Base-by-base conservation (phyloP, 2,329 filamentous ascomycete species). In the Aureobasidium vineae region DNA sequence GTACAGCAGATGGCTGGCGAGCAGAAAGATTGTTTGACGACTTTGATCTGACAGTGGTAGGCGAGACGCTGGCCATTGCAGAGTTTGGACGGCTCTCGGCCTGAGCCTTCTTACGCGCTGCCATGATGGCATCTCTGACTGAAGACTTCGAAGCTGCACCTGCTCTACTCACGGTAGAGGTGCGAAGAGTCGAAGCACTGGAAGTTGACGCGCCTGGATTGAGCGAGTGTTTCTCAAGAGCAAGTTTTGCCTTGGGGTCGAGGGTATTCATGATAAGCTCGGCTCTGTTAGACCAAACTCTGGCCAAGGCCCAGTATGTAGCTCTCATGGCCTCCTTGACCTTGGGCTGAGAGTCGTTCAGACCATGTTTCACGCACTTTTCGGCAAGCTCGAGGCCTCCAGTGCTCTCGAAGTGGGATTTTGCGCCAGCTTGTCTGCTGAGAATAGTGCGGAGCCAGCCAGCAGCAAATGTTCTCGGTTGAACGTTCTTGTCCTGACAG, bases 401-500 rank as follows among this genome's bases (percentile, higher is more conserved):
- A 0, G 86, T 85, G 73, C 96, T 91, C 75, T 98, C 94, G 68
- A 98, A 83, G 47, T 92, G 88, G 69, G 81, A 85, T 79, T 92
- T 96, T 78, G 97, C 91, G 69, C 86, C 83, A 0, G 85, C 80
- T 75, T 96, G 90, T 72, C 91, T 91, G 71, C 84, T 88, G 45
- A 99, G 79, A 23, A 98, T 77, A 0, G 89, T 96, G 77, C 88
- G 90, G 36, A 98, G 79, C 95, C 95, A 99, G 8, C 85, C 88
- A 2, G 90, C 83, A 1, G 88, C 89, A 76, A 89, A 96, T 1
- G 86, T 86, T 68, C 95, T 87, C 19, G 93, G 89, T 73, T 95
- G 90, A 2, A 93, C 89, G 74, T 97, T 98, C 81, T 97, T 98
- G 80, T 99, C 94, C 75, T 96, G 90, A 69, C 86, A 90, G 28